Base-by-base conservation (phyloP, 805 yeast genomes). In the Candida taoyuanica region DNA sequence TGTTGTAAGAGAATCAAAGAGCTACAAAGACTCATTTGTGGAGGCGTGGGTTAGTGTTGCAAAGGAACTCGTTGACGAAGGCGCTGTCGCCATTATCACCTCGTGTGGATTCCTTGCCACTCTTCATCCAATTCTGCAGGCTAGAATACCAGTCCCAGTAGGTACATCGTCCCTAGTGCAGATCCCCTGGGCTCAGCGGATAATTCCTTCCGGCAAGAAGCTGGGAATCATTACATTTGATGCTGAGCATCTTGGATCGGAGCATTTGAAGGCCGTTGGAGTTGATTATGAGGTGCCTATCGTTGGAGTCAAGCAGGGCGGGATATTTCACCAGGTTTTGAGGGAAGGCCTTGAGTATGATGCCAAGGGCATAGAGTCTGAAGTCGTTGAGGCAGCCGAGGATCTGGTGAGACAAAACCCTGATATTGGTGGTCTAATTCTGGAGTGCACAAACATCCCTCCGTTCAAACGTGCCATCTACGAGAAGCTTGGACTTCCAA, bases 61-160 rank as follows among this genome's bases (percentile, higher is more conserved):
- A 19, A 29, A 48, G 15, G 48, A 48, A 17, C 36, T 60, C 7
- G 54, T 53, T 13, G 50, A 49, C 1, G 47, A 52, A 30, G 67
- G 67, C 11, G 64, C 64, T 3, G 44, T 58, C 37, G 65, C 64
- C 14, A 43, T 60, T 6, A 52, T 59, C 16, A 59, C 66, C 4
- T 57, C 64, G 4, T 63, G 67, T 46, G 66, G 66, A 13, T 63
- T 62, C 40, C 45, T 63, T 7, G 62, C 65, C 2, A 56, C 58
- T 7, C 29, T 56, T 9, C 66, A 63, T 25, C 39, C 48, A 13
- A 39, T 47, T 9, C 28, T 62, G 6, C 53, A 55, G n/a, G 41
- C 46, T 0, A 42, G 47, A 40, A 48, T 58, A n/a, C 48, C 54
- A 1, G 55, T 62, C 17, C 67, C 68, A 17, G 52, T 63, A 15